Base-by-base conservation (phyloP, 2,329 filamentous ascomycete species). In the Graphium sp. region DNA sequence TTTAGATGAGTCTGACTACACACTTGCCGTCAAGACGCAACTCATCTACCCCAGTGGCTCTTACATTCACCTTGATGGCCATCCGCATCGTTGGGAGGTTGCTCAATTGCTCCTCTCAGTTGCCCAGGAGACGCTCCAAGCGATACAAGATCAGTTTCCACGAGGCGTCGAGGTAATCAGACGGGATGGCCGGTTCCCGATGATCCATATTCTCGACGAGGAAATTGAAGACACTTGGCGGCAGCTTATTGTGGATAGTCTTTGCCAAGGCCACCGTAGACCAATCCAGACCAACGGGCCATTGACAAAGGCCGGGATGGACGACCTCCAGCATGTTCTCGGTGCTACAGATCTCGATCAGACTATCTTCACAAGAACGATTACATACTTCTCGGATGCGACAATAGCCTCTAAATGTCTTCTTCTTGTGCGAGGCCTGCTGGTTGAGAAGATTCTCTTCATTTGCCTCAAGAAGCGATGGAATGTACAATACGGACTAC, bases 401-500 rank as follows among this genome's bases (percentile, higher is more conserved):
- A 12, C 18, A 14, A 18, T 13, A 8, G 19, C 29, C 1, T 11
- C 16, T 4, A 41, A 41, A 17, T 22, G 5, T 2, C 25, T 76
- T 0, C 59, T 70, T 6, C 55, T 79, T 0, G 43, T 83, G 0
- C 64, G 76, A 0, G 77, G 77, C 0, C 48, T 82, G 0, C 42
- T 83, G 0, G 56, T 66, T 0, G 58, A 71, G 31, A 52, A 63
- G 0, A 67, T 83, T 3, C 44, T 83, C 0, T 41, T 66, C 2
- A 60, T 73, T 16, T 62, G 57, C 3, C 40, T 78, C 0, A 63
- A 65, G 28, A 79, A 77, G 41, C 50, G 69, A 4, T 80, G 66
- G 65, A 72, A 74, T 17, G 74, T 83, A 0, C 56, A 67, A 24
- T 84, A 74, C 26, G 69, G 70, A 0, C 46, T 74, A 0, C 59